phyloP scores from a whole-genome alignment of 345 rosid species.

The Trapa incisa region DNA sequence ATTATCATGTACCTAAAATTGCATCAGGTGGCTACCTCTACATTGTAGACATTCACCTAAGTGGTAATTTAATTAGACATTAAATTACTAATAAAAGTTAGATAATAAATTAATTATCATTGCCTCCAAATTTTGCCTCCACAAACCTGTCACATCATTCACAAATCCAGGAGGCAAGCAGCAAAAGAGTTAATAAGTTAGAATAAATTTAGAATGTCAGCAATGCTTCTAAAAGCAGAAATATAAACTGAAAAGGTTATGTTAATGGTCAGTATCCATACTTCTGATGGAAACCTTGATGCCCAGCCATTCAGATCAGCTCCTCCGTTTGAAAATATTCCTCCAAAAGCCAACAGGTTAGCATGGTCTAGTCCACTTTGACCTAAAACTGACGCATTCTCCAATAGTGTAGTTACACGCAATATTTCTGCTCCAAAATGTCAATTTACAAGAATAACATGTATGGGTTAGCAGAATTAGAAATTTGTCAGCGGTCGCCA shows the following conservation, averaged over 20 bases:
- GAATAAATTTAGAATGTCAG: constrained; percentile 42
- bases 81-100: background rate
- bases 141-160: constrained; percentile 31
- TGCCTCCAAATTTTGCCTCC: constrained; percentile 29
- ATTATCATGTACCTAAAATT: background rate
- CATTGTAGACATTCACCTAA: background rate
- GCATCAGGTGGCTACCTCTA: background rate
- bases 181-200: constrained; percentile 39
- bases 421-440: constrained; percentile 95
- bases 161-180: constrained; percentile 22
- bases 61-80: background rate
- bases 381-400: constrained; percentile 97
- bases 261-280: constrained; percentile 98
- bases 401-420: constrained; percentile 98
- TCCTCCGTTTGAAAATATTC: constrained; percentile 88
- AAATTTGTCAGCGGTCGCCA: constrained; percentile 46
- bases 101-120: constrained; percentile 1
- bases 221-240: constrained; percentile 35
- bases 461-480: constrained; percentile 83
- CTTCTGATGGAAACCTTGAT: constrained; percentile 96
- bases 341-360: constrained; percentile 87
- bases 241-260: constrained; percentile 71
- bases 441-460: constrained; percentile 93
- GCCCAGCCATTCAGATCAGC: constrained; percentile 87
- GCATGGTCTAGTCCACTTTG: constrained; percentile 94